Conservation (phyloP, 75 land plant genomes). For the Pseudotsuga menziesii region DNA sequence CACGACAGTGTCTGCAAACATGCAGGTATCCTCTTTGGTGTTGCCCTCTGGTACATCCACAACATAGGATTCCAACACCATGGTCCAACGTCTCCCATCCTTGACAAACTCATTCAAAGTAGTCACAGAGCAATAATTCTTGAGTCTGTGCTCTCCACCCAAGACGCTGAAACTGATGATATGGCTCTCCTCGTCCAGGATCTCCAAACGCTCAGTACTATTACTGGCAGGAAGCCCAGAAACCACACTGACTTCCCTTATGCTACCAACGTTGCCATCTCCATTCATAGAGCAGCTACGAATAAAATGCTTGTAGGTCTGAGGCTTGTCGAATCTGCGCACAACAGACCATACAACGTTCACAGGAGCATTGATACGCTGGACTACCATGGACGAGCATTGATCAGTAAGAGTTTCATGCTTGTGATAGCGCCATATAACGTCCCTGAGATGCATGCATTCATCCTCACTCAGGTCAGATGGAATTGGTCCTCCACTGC, state of each 20-base stretch:
- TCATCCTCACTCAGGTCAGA: conserved; percentile 4
- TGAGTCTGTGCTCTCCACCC: conserved; percentile 30
- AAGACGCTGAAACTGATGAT: conserved; percentile 22
- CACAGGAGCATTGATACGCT: conserved; percentile 20
- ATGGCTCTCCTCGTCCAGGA: conserved; percentile 29
- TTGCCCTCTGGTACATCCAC: conserved; percentile 63
- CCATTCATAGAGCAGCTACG: conserved; percentile 21
- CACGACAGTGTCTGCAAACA: conserved; percentile 57
- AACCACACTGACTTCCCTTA: conserved; percentile 22
- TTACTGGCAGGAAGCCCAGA: conserved; percentile 24
- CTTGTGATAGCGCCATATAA: conserved; percentile 18
- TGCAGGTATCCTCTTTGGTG: conserved; percentile 51
- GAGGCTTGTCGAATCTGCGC: conserved; percentile 28
- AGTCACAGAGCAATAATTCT: conserved; percentile 25
- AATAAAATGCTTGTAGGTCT: conserved; percentile 27
- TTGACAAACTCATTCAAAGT: conserved; percentile 3
- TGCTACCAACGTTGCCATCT: conserved; percentile 18
- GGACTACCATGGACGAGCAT: conserved; percentile 27
- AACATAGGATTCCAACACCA: conserved; percentile 55
- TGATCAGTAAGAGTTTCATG: conserved; percentile 13
- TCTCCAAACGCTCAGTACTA: conserved; percentile 26
- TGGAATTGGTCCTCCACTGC: background rate
- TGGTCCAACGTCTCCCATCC: conserved; percentile 9
- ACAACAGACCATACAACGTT: conserved; percentile 21
- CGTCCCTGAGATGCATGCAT: background rate